Evolutionary conservation across 257 asterid genomes (phyloP).

Genomic region (Cruciata laevipes): DNA sequence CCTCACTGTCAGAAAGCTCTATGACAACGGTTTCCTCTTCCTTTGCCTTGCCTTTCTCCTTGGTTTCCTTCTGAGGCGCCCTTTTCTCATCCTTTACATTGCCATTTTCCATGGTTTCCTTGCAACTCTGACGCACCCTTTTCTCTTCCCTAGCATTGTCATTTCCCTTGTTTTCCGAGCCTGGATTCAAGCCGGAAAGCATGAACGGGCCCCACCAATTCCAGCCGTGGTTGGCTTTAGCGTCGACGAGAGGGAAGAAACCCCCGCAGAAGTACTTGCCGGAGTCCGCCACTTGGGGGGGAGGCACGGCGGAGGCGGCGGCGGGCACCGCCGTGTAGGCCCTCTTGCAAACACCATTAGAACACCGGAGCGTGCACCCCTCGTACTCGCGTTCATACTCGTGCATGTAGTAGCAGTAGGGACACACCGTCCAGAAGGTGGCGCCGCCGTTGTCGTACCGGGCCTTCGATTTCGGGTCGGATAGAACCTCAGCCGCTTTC

Average conservation of each 20-base stretch:
- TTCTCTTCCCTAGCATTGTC: neutral
- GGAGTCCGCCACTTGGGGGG: neutral
- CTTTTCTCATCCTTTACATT: too few species aligned
- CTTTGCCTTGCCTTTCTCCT: too few species aligned
- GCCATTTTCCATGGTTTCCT: too few species aligned
- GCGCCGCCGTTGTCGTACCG: neutral
- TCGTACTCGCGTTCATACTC: neutral
- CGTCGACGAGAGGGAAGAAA: neutral
- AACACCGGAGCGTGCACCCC: neutral
- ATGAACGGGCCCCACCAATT: neutral
- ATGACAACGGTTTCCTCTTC: neutral
- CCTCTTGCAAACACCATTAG: neutral
- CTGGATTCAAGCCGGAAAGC: neutral
- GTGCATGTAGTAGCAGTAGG: neutral
- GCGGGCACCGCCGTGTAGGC: neutral
- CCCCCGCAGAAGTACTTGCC: neutral
- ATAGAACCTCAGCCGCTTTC: neutral
- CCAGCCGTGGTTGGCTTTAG: neutral
- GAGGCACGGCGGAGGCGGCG: constrained; percentile 1
- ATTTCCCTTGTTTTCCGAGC: neutral
- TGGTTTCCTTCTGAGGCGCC: too few species aligned
- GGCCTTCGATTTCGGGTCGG: neutral
- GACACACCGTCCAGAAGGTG: neutral
- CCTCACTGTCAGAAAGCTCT: neutral
- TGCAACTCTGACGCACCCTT: neutral